Evolutionary conservation across 768 basidiomycete genomes (phyloP).

Genomic region (Boletus barrowsii): DNA sequence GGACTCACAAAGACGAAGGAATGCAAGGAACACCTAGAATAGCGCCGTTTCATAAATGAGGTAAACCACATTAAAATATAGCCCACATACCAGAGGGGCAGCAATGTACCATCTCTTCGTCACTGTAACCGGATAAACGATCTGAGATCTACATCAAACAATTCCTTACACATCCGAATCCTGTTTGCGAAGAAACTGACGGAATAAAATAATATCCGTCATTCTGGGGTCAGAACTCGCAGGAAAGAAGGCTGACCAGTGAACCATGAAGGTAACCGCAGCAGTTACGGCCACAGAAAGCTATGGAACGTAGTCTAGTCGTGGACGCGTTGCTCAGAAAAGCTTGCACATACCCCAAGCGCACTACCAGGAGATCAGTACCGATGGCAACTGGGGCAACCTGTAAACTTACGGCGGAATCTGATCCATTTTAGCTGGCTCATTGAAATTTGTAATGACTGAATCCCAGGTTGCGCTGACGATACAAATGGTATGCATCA

Average conservation of each 20-base stretch:
- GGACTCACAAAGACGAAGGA: slow-evolving; percentile 32
- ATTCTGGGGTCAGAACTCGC: not conserved
- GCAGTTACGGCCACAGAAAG: slow-evolving; percentile 34
- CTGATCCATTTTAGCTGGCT: slow-evolving; percentile 24
- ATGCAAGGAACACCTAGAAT: slow-evolving; percentile 28
- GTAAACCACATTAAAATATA: not conserved
- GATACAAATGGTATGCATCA: slow-evolving; percentile 30
- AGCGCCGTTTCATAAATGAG: not conserved
- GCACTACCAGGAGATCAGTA: slow-evolving; percentile 13
- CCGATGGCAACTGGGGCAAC: fast-evolving
- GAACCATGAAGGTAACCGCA: slow-evolving; percentile 31
- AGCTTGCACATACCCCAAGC: slow-evolving; percentile 22
- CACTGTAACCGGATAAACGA: slow-evolving; percentile 18
- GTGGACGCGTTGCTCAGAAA: not conserved
- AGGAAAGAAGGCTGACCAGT: slow-evolving; percentile 21
- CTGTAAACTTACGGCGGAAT: slow-evolving; percentile 27
- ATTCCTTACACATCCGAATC: slow-evolving; percentile 31
- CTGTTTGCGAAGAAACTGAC: slow-evolving; percentile 33
- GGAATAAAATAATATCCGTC: not conserved
- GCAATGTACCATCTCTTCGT: slow-evolving; percentile 34
- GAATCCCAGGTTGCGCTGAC: slow-evolving; percentile 25
- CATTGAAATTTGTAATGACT: slow-evolving; percentile 24
- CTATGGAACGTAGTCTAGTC: slow-evolving; percentile 4
- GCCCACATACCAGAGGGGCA: slow-evolving; percentile 23
- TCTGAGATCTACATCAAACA: not conserved